Base-by-base conservation (phyloP, 208 protist species). In the Wallacemonas collosoma region DNA sequence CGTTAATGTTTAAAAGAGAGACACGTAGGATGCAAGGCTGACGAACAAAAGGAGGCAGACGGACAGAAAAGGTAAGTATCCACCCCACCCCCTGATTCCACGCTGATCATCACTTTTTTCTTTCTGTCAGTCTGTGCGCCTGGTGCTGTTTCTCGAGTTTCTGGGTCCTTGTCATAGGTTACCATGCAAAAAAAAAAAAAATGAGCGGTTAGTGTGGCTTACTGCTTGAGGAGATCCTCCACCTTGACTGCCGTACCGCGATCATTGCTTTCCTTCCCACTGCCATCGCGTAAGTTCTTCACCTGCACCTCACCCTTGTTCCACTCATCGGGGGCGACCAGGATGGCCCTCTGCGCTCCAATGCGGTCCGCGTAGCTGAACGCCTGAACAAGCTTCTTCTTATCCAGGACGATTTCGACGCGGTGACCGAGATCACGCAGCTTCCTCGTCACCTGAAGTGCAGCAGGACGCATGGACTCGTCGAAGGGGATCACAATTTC, bases 341-440 rank as follows among this genome's bases (percentile, higher is more conserved):
- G 82, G 54, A 98, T 87, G 3, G 87, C 93, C 36, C 94, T 85
- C 17, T 85, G 66, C 15, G 96, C 97, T 41, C 90, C 90, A 45
- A 98, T 85, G 54, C 94, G 93, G 75, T 99, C 95, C n/a, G 97
- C 97, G 75, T 99, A 99, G 70, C 85, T 93, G 81, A 98, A 98
- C 41, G 93, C 83, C 83, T 94, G 82, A 15, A 71, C 85, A 9
- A 95, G 60, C 80, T 98, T 98, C 81, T 98, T 98, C 68, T 90
- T 83, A 39, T 97, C 91, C 6, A 98, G 73, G 58, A 98, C 90
- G 62, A 98, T 91, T 72, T 99, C 97, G 39, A 88, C 90, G 72
- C 79, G 80, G 56, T 89, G 83, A 62, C 95, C 95, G 26, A 81
- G 68, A 17, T 88, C 73, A 41, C 95, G 93, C 53, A 98, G 85